These are phyloP conservation scores for Penicillium sclerotigenum DNA, from an alignment of 2,329 filamentous ascomycete species.

Conservation along the genomic window DNA sequence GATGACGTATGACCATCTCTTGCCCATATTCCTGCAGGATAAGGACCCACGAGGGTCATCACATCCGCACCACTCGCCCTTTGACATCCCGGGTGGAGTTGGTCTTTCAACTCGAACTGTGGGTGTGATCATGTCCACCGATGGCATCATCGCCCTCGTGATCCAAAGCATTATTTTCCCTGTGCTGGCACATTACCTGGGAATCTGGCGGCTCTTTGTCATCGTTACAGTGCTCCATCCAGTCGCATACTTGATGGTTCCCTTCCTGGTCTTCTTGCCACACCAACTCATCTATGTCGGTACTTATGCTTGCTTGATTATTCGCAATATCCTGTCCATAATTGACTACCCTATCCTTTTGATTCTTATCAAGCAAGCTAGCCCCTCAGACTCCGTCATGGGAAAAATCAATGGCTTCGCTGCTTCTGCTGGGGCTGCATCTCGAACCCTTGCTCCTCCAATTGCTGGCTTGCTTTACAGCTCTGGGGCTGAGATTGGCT, in stretches of 20 bases:
- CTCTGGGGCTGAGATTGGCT: conserved; percentile 54
- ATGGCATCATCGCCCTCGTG: conserved; percentile 68
- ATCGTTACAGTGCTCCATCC: conserved; percentile 65
- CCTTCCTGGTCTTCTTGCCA: conserved; percentile 62
- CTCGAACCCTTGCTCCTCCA: conserved; percentile 67
- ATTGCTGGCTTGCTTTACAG: conserved; percentile 66
- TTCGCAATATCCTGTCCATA: conserved; percentile 67
- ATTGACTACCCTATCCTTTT: conserved; percentile 66
- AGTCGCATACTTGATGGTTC: conserved; percentile 65
- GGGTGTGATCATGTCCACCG: conserved; percentile 65
- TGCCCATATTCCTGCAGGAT: conserved; percentile 92
- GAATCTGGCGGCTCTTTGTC: conserved; percentile 66
- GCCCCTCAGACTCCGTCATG: conserved; percentile 59
- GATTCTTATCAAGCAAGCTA: conserved; percentile 70
- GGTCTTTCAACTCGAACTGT: conserved; percentile 65
- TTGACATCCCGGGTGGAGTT: conserved; percentile 62
- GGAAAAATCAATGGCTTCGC: conserved; percentile 71
- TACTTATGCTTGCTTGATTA: conserved; percentile 62
- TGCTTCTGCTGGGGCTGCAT: conserved; percentile 68
- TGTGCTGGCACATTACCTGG: conserved; percentile 59
- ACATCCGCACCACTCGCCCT: conserved; percentile 38
- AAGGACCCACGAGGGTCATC: conserved; percentile 36
- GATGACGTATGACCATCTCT: conserved; percentile 89
- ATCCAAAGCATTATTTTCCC: conserved; percentile 72
- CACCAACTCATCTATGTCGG: conserved; percentile 54